Conservation (phyloP, 768 basidiomycete species). For the Flagelloscypha sp. region DNA sequence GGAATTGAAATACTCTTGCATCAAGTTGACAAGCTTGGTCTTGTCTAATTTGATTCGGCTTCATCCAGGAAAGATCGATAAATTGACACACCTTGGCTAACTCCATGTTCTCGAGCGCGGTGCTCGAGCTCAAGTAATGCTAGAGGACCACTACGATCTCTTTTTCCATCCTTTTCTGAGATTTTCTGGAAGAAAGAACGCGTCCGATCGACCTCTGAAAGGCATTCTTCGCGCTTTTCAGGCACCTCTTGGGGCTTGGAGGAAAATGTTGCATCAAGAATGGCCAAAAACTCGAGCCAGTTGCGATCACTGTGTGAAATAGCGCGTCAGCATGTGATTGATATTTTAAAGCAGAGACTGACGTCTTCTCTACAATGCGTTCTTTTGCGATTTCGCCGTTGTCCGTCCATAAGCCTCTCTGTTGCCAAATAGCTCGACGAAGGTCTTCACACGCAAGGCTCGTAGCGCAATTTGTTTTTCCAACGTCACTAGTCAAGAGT, state of each 20-base stretch:
- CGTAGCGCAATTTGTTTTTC: slow-evolving; percentile 56
- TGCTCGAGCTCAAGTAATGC: slow-evolving; percentile 72
- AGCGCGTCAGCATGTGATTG: slow-evolving; percentile 6
- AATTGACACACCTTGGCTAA: slow-evolving; percentile 35
- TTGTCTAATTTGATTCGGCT: slow-evolving; percentile 28
- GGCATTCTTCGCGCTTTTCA: slow-evolving; percentile 27
- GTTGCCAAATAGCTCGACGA: slow-evolving; percentile 61
- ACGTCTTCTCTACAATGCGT: slow-evolving; percentile 56
- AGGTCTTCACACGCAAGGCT: slow-evolving; percentile 71
- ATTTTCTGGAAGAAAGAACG: slow-evolving; percentile 46
- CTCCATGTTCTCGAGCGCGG: slow-evolving; percentile 38
- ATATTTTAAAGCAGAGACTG: slow-evolving; percentile 12
- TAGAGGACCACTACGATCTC: slow-evolving; percentile 67
- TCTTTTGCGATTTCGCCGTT: slow-evolving; percentile 56
- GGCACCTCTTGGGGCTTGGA: slow-evolving; percentile 11
- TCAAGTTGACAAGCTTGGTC: slow-evolving; percentile 32
- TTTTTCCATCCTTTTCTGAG: slow-evolving; percentile 56
- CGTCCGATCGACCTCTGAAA: slow-evolving; percentile 32
- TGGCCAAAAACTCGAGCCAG: slow-evolving; percentile 75
- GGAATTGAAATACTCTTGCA: slow-evolving; percentile 61
- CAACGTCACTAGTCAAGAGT: slow-evolving; percentile 61
- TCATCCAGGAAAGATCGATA: slow-evolving; percentile 1
- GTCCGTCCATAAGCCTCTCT: slow-evolving; percentile 46
- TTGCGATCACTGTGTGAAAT: slow-evolving; percentile 58
- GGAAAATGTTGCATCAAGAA: slow-evolving; percentile 61